A percentile compares a stretch with the other conserved stretches of the same genome.
phyloP scores from a whole-genome alignment of 768 basidiomycete genomes.

The Melanogaster broomeanus region DNA sequence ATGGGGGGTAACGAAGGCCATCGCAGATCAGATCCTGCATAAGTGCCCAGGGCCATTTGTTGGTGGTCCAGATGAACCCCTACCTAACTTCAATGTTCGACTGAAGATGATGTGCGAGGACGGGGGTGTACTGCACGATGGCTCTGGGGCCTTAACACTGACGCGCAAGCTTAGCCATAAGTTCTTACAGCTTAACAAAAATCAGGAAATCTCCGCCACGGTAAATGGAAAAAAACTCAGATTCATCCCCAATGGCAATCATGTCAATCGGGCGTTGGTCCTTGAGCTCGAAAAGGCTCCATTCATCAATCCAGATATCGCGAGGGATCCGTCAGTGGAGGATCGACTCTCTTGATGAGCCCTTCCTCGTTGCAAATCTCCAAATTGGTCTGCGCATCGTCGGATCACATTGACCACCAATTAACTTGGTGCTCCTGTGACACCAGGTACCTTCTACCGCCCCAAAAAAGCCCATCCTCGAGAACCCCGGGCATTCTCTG shows the following conservation, averaged over 20 bases:
- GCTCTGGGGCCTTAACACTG: slow-evolving; percentile 41
- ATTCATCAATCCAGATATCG: slow-evolving; percentile 55
- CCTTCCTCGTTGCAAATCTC: slow-evolving; percentile 57
- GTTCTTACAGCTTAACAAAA: slow-evolving; percentile 46
- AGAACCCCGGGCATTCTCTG: slow-evolving; percentile 56
- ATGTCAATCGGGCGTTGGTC: slow-evolving; percentile 14
- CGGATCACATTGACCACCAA: background rate
- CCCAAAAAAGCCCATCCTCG: slow-evolving; percentile 24
- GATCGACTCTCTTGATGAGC: slow-evolving; percentile 43
- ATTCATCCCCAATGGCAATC: slow-evolving; percentile 16
- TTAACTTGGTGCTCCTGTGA: background rate
- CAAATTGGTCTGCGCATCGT: slow-evolving; percentile 59
- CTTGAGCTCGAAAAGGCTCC: slow-evolving; percentile 53
- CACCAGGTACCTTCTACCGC: slow-evolving; percentile 30
- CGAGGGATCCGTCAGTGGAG: slow-evolving; percentile 49
- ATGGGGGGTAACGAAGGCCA: slow-evolving; percentile 57
- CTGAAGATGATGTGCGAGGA: slow-evolving; percentile 51
- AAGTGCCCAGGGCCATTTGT: slow-evolving; percentile 29
- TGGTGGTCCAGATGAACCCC: slow-evolving; percentile 17
- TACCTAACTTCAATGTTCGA: slow-evolving; percentile 61
- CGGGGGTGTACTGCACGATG: slow-evolving; percentile 60
- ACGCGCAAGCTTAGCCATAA: slow-evolving; percentile 37
- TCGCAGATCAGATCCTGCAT: slow-evolving; percentile 57
- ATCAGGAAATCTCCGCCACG: slow-evolving; percentile 39
- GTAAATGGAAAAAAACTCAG: slow-evolving; percentile 43